Percentiles rank a stretch among this genome's conserved stretches.
phyloP scores from a whole-genome alignment of 2,329 filamentous ascomycete genomes.

The Cercospora zeae-maydis region DNA sequence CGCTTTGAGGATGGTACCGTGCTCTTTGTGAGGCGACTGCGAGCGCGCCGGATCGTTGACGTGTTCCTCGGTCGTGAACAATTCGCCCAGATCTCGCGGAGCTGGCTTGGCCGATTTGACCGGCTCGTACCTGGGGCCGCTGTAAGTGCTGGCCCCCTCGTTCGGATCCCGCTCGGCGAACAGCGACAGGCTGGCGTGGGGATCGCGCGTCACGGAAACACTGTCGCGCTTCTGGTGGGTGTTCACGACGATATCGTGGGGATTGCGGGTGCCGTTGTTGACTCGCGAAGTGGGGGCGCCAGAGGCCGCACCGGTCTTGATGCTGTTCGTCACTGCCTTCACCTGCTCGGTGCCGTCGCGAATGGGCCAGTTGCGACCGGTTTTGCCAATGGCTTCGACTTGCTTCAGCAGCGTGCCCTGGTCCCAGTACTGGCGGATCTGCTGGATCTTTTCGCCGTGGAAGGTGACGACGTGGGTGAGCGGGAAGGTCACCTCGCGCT shows the following conservation, averaged over 20 bases:
- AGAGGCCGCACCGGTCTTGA: constrained; percentile 29
- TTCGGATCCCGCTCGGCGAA: constrained; percentile 67
- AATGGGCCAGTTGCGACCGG: constrained; percentile 92
- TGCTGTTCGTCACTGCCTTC: constrained; percentile 50
- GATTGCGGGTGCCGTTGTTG: constrained; percentile 16
- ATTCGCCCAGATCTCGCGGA: constrained; percentile 65
- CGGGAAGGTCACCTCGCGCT: constrained; percentile 72
- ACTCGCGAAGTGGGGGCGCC: constrained; percentile 23
- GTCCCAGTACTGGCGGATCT: constrained; percentile 92
- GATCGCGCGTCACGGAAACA: constrained; percentile 41
- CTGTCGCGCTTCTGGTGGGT: constrained; percentile 33
- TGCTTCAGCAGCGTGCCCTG: constrained; percentile 90
- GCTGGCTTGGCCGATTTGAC: constrained; percentile 68
- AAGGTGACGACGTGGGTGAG: constrained; percentile 92
- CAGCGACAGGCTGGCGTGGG: constrained; percentile 66
- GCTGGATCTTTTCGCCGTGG: constrained; percentile 71
- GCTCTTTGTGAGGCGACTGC: constrained; percentile 36
- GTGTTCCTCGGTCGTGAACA: constrained; percentile 55
- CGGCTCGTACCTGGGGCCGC: constrained; percentile 54
- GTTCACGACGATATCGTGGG: constrained; percentile 28
- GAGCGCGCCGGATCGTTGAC: constrained; percentile 30
- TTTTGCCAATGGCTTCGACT: constrained; percentile 86
- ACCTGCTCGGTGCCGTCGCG: constrained; percentile 80
- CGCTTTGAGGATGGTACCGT: constrained; percentile 43
- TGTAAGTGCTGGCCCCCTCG: constrained; percentile 49